phyloP scores from a whole-genome alignment of 148 eudicot genomes.

The Vaccinium myrtillus region DNA sequence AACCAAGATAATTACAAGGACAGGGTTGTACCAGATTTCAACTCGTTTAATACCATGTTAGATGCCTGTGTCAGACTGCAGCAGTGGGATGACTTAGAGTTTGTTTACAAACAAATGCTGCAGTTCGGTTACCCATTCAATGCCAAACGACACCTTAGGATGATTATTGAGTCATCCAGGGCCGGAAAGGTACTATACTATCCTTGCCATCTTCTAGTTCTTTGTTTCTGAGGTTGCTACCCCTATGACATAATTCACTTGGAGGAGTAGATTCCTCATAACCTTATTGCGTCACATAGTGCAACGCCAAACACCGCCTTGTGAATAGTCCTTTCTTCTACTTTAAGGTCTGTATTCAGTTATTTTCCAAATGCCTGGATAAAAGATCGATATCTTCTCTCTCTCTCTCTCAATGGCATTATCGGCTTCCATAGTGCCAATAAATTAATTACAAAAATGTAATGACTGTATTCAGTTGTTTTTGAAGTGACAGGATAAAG shows the following conservation, averaged over 20 bases:
- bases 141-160: constrained; percentile 72
- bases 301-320: background rate
- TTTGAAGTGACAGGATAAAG: background rate
- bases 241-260: background rate
- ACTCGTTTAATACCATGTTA: constrained; percentile 70
- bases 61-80: constrained; percentile 52
- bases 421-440: too few relatives aligned
- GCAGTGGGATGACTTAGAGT: constrained; percentile 71
- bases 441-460: too few relatives aligned
- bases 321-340: background rate
- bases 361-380: background rate
- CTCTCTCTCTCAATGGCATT: too few relatives aligned
- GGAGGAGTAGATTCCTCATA: background rate
- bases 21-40: constrained; percentile 56
- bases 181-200: constrained; percentile 70
- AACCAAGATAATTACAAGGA: constrained; percentile 30
- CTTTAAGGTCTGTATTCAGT: background rate
- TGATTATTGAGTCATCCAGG: constrained; percentile 59
- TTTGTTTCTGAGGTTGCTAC: background rate
- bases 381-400: background rate
- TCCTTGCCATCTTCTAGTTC: background rate
- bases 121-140: constrained; percentile 61
- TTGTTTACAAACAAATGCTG: constrained; percentile 65
- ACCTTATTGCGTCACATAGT: background rate
- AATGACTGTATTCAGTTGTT: too few relatives aligned